Evolutionary conservation across 805 yeast genomes (phyloP), one percentile per base, ranked within the genome.

Genomic region (Candida patagonica): DNA sequence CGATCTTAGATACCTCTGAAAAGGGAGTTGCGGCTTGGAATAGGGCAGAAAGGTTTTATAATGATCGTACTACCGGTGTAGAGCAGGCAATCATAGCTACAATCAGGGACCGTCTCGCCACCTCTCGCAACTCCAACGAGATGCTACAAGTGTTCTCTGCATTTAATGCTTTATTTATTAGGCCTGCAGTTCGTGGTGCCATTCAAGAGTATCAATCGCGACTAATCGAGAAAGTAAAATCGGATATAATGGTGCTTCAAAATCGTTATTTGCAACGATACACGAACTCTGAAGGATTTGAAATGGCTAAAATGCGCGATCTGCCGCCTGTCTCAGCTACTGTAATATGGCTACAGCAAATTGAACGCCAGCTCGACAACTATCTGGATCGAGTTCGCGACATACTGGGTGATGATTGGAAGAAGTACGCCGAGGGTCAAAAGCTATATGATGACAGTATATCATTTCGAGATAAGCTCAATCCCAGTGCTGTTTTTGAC

Each of bases 401-500:
- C 9, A 65, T 79, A 3, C 59, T 80, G 6, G 83, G 87, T 0
- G 52, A 64, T 13, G 74, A 75, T 6, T 80, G 88, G 88, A 60
- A 56, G 16, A 59, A 66, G 7, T 75, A 73, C 42, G 71, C 78
- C 2, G 86, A 78, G 38, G 96, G 95, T 0, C 70, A 68, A 38
- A 73, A 70, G 44, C 70, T 89, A 1, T 62, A 70, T 8, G 55
- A 63, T 1, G 83, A 75, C 43, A 66, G 74, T 19, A 48, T 55
- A 2, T 56, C 62, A 0, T 63, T 82, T 35, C 50, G 64, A n/a
- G 57, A 63, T 19, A 71, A 68, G 35, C 56, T 77, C 8, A 64
- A 78, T 36, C 53, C 74, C 0, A 57, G 66, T 15, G 35, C 21
- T 0, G 48, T 71, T 0, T 70, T 68, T 37, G 57, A 64, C 0